Conservation (phyloP, 176 grass and related monocot species). For the Pontederia crassipes region DNA sequence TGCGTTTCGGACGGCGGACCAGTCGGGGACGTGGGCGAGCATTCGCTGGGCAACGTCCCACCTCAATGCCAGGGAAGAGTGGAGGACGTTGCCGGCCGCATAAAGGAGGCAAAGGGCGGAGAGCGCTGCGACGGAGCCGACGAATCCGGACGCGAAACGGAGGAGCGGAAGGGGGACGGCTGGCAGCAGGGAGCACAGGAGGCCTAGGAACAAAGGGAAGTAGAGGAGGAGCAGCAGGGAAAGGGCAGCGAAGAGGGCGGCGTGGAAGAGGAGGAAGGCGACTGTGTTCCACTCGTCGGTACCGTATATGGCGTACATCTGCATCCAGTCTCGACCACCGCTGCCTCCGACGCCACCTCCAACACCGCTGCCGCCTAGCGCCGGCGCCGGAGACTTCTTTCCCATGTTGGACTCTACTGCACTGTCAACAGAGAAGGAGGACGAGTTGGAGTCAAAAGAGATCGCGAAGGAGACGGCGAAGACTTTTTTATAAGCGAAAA, state of each 20-base stretch:
- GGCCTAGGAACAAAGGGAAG: conserved; percentile 3
- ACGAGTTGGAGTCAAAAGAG: too few species aligned
- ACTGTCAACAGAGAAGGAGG: too few species aligned
- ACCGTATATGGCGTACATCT: conserved; percentile 14
- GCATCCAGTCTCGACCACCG: background rate
- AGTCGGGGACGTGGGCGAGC: conserved; percentile 9
- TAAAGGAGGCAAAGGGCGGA: conserved; percentile 12
- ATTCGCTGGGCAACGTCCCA: conserved; percentile 15
- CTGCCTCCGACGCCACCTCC: too few species aligned
- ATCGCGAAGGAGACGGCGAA: background rate
- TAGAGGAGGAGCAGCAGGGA: conserved; percentile 8
- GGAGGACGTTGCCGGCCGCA: conserved; percentile 2
- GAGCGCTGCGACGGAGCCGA: conserved; percentile 7
- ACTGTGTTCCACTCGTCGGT: conserved; percentile 12
- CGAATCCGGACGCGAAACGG: conserved; percentile 4
- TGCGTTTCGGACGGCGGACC: conserved; percentile 12
- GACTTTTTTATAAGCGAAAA: background rate
- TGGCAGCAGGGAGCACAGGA: conserved; percentile 2
- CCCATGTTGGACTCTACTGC: too few species aligned
- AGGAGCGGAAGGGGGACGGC: conserved; percentile 6
- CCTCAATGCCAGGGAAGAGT: conserved; percentile 1
- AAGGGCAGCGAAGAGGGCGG: background rate
- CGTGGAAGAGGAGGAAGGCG: conserved; percentile 4
- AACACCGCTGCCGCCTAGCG: too few species aligned
- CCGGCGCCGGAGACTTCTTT: too few species aligned